phyloP scores from a whole-genome alignment of 805 yeast species.

The Metschnikowia vanudenii region DNA sequence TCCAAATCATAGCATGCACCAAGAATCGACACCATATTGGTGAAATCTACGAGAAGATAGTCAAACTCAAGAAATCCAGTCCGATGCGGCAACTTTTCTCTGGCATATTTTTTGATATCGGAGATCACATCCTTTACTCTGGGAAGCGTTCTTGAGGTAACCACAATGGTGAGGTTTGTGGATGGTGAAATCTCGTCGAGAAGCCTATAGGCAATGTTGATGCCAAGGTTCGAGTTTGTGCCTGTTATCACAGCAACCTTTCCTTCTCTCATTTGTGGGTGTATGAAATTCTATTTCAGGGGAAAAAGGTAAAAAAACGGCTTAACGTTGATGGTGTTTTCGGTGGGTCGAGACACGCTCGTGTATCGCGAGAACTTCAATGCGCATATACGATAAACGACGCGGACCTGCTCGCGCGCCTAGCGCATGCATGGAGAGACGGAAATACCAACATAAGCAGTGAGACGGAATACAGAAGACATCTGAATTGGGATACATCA shows the following conservation, averaged over 20 bases:
- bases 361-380: background rate
- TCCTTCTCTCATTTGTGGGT: constrained; percentile 17
- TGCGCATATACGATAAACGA: constrained; percentile 9
- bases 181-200: constrained; percentile 56
- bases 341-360: background rate
- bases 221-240: constrained; percentile 67
- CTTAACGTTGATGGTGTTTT: background rate
- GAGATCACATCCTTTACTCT: constrained; percentile 75
- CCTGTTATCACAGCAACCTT: constrained; percentile 44
- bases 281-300: no score
- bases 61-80: constrained; percentile 74
- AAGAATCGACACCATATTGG: constrained; percentile 81
- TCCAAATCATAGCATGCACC: constrained; percentile 69
- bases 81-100: constrained; percentile 32
- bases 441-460: background rate
- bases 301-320: no score
- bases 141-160: constrained; percentile 86
- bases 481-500: background rate
- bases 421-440: background rate
- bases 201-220: constrained; percentile 79
- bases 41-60: constrained; percentile 84
- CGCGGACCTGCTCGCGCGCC: constrained; percentile 2
- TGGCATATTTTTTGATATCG: constrained; percentile 37
- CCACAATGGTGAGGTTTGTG: constrained; percentile 68
- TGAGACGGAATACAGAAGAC: background rate